Base-by-base conservation (phyloP, 2,329 filamentous ascomycete species). In the Trichoderma oligosporum region DNA sequence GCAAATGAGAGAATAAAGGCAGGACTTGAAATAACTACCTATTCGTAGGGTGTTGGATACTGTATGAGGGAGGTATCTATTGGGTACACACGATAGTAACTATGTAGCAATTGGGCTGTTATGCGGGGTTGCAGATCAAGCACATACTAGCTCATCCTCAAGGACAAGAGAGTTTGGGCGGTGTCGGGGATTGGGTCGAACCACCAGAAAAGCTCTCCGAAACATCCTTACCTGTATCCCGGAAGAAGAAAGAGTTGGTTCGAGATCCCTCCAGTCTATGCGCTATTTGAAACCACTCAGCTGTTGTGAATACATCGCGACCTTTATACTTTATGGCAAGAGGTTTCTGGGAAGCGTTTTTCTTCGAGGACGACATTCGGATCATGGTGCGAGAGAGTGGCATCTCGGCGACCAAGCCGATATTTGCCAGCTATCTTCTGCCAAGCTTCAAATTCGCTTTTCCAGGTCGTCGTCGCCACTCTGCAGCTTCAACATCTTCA, bases 341-440 rank as follows among this genome's bases (percentile, higher is more conserved):
- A 35, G 41, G 41, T n/a, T 44, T 46, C 11, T 55, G 51, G 51
- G 51, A 45, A 16, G 51, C 51, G 12, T 55, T 46, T 31, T 38
- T 45, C 33, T 45, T 55, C 24, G 39, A 55, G 12, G 41, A 55
- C 24, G 41, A 55, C 12, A 55, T 45, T 22, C 41, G 41, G 29
- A 41, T 31, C 51, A 70, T 71, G 68, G 68, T 69, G 60, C 68
- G 70, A 33, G 70, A 70, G 52, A 73, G 69, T 57, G 69, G 70
- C 60, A 75, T 75, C 62, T 68, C 74, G 61, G 73, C 73, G 42
- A 75, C 73, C 18, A 70, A 68, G 56, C 77, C 75, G 24, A 69
- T 72, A 25, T 82, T 83, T 63, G 74, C 80, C 9, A 73, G 66
- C 60, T 84, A 78, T 64, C 71, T 84, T 24, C 73, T 83, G 20